Conservation (phyloP, 192 early-diverging fungal genomes). For the Linnemannia exigua region DNA sequence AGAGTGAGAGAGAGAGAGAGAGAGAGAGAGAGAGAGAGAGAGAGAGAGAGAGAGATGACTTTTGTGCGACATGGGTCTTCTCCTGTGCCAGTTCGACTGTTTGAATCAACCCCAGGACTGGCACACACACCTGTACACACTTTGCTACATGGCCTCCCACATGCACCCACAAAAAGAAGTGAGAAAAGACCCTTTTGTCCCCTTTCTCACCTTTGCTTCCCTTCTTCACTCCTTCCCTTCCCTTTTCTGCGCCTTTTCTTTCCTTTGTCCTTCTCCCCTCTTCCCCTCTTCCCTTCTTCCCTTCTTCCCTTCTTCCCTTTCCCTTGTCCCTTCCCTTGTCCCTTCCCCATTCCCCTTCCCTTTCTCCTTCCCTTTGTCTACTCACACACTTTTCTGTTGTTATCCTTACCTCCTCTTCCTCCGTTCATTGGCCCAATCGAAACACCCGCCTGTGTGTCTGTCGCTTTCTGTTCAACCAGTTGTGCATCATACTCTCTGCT, state of each 20-base stretch:
- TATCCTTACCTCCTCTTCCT: slow-evolving; percentile 5
- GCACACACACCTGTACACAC: too few relatives aligned
- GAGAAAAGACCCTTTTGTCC: slow-evolving; percentile 3
- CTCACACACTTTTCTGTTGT: too few relatives aligned
- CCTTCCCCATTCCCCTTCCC: background rate
- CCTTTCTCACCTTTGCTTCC: background rate
- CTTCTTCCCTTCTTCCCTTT: background rate
- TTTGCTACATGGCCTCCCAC: background rate
- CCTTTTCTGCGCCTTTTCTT: background rate
- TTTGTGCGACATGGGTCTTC: too few relatives aligned
- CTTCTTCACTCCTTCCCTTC: background rate
- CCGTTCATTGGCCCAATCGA: background rate
- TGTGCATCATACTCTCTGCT: background rate
- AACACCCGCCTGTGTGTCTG: background rate
- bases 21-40: too few relatives aligned
- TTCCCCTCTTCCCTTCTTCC: background rate
- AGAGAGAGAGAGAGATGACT: too few relatives aligned
- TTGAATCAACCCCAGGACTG: too few relatives aligned
- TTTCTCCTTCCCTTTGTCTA: slow-evolving; percentile 1
- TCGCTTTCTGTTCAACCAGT: background rate
- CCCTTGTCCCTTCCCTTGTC: background rate
- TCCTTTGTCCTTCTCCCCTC: background rate
- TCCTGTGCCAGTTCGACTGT: too few relatives aligned
- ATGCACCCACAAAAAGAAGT: background rate
- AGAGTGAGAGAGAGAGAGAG: too few relatives aligned